phyloP scores from a whole-genome alignment of 2,329 filamentous ascomycete genomes.

The Pleurostoma richardsiae region DNA sequence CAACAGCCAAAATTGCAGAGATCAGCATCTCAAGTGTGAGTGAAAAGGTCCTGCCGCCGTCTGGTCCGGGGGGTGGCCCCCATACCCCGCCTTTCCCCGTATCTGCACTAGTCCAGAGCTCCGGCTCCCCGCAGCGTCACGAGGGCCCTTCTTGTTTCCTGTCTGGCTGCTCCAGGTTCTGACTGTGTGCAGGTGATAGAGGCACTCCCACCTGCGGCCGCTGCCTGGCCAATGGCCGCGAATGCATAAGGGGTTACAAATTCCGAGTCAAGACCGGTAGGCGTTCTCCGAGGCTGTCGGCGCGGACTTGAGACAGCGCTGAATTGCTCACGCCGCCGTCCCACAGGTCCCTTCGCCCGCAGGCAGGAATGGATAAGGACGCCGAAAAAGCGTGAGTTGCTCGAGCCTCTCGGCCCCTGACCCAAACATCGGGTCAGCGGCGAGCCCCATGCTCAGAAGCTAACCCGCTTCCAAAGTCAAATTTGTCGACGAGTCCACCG shows the following conservation, averaged over 20 bases:
- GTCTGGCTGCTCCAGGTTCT: not conserved
- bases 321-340: not conserved
- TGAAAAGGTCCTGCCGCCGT: not conserved
- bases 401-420: not conserved
- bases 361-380: conserved; percentile 26
- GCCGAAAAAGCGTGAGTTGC: conserved; percentile 18
- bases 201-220: conserved; percentile 24
- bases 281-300: not conserved
- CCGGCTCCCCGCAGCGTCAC: not conserved
- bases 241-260: conserved; percentile 24
- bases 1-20: conserved; percentile 37
- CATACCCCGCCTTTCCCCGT: no score
- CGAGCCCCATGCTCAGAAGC: not conserved
- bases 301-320: not conserved
- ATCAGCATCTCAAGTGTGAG: conserved; percentile 42
- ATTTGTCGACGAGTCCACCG: conserved; percentile 17
- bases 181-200: conserved; percentile 28
- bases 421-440: no score
- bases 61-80: no score
- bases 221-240: conserved; percentile 16
- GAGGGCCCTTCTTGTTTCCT: not conserved
- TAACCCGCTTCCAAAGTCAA: conserved; percentile 13
- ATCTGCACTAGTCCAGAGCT: no score
- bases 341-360: conserved; percentile 17
- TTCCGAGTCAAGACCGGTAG: conserved; percentile 21